Evolutionary conservation across 192 early-diverging fungal species (phyloP), one percentile per base, ranked within the genome.

Genomic region (Kappamyces sp.): DNA sequence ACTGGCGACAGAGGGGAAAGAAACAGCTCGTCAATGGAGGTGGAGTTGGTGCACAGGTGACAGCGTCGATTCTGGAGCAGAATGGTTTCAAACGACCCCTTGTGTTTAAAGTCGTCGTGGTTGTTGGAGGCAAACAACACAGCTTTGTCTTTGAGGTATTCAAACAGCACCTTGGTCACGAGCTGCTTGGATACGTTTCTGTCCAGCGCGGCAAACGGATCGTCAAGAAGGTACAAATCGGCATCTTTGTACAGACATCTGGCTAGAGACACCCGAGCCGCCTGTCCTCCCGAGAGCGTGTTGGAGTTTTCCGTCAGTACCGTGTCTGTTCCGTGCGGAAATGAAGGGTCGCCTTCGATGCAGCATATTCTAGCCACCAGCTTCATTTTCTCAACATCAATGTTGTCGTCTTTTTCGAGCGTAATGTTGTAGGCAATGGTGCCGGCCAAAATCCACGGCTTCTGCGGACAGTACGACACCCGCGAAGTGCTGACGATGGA

Each of bases 301-400:
- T 73, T 58, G 31, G 70, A 70, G 40, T 69, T 50, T 58, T 73
- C 72, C 8, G 70, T 69, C 40, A 73, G 48, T 1, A 74, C 40
- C 13, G 72, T 73, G n/a, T 73, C 35, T 12, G 47, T 41, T 5
- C 66, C 55, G 23, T 73, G 31, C 41, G 61, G 60, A 8, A 74
- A 68, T 10, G 51, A 3, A 0, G 51, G 35, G 12, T 73, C 31
- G 40, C 72, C 72, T 13, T 23, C 23, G 23, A 23, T 23, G 23
- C 23, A 23, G 23, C 23, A 23, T 23, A 23, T 23, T 23, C 23
- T 23, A 23, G 23, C 23, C 23, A 23, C 23, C 23, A 23, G 23
- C 23, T 23, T 23, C 23, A 23, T 23, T 23, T 23, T 23, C 23
- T 23, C 23, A 23, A 23, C 23, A 23, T 23, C 23, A 0, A 23